Base-by-base conservation (phyloP, 306 rosid genomes). In the Prosopis cineraria region DNA sequence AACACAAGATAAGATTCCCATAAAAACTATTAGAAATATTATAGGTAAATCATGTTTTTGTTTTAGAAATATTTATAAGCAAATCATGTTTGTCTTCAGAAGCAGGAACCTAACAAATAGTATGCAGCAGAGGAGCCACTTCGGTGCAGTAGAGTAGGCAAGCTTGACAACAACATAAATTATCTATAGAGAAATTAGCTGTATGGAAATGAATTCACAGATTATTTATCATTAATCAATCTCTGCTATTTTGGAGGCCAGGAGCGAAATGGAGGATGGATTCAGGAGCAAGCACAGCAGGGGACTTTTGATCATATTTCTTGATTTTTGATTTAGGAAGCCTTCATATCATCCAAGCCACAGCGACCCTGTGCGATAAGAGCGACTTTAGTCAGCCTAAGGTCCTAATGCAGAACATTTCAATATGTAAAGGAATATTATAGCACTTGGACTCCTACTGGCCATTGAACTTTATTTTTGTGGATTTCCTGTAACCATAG, bases 261-360 rank as follows among this genome's bases (percentile, higher is more conserved):
- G 40, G n/a, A 40, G 47, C 36, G 73, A 43, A 73, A 63, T 44
- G 59, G 68, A 56, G 25, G 3, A 5, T 27, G 58, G 50, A 60
- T 50, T 80, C 58, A 76, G 39, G 68, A 67, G 73, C 30, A 58
- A 41, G 24, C 36, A 68, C 83, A 70, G 77, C 58, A 27, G 4
- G 41, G 60, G 66, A 52, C 44, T 78, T 74, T 30, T 71, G 31
- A 44, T 72, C 83, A 43, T 24, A n/a, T 64, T 33, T 34, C 16
- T 17, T n/a, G 36, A 72, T 80, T 83, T 71, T 17, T n/a, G 36
- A 72, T 80, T 83, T 71, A 88, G 56, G 91, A 85, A 0, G 93
- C 96, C 90, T 91, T 96, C 83, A 96, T 56, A 3, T 93, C 99
- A 84, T 96, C 98, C 94, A 96, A 77, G 71, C 98, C 97, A 30